Conservation (phyloP, 495 filamentous ascomycete species). For the Rhypophila decipiens region DNA sequence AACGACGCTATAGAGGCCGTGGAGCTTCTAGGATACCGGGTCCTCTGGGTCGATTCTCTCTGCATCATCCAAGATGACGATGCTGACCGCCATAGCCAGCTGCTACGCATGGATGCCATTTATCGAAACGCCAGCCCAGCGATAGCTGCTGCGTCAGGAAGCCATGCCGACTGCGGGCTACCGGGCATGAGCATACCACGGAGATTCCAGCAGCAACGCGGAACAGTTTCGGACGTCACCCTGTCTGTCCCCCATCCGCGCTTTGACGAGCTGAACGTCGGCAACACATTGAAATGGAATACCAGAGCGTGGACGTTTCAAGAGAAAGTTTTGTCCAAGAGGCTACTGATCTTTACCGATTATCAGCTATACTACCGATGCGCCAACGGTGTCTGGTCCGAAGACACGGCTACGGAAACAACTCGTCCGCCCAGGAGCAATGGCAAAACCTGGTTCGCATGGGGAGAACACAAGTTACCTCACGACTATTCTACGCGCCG, state of each 20-base stretch:
- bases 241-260: background rate
- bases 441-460: conserved; percentile 8
- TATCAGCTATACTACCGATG: conserved; percentile 25
- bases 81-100: conserved; percentile 11
- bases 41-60: conserved; percentile 28
- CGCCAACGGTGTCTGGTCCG: conserved; percentile 4
- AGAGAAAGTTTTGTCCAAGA: conserved; percentile 28
- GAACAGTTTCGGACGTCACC: background rate
- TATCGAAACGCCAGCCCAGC: conserved; percentile 15
- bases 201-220: conserved; percentile 2
- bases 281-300: conserved; percentile 16
- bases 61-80: conserved; percentile 1
- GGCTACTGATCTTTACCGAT: conserved; percentile 23
- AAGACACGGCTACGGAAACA: conserved; percentile 2
- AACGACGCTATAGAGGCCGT: conserved; percentile 22
- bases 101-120: conserved; percentile 20
- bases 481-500: conserved; percentile 3
- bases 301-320: conserved; percentile 34
- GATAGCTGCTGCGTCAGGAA: conserved; percentile 24
- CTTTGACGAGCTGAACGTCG: conserved; percentile 5
- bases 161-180: conserved; percentile 20
- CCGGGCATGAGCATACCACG: conserved; percentile 16
- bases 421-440: background rate
- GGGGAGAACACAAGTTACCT: conserved; percentile 1
- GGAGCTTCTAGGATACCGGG: conserved; percentile 15